Conservation (phyloP, 352 stramenopile genomes). For the Phytophthora citricola region DNA sequence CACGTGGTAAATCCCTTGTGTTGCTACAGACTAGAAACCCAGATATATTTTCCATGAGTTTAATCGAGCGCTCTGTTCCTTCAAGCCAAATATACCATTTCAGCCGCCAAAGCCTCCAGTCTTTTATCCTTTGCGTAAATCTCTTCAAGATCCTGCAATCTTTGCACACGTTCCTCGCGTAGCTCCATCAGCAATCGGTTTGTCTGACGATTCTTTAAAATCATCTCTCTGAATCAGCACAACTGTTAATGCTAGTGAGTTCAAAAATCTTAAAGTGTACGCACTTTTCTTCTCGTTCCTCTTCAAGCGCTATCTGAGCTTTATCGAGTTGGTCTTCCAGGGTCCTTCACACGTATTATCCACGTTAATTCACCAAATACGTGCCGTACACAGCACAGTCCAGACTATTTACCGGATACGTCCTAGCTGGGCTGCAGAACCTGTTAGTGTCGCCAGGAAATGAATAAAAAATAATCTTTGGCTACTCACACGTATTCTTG, state of each 20-base stretch:
- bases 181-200: slow-evolving; percentile 77
- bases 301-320: slow-evolving; percentile 63
- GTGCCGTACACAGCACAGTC: neutral
- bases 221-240: slow-evolving; percentile 53
- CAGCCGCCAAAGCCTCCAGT: slow-evolving; percentile 57
- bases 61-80: neutral
- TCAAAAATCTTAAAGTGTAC: neutral
- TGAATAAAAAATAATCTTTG: neutral
- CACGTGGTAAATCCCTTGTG: slow-evolving; percentile 46
- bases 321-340: slow-evolving; percentile 78
- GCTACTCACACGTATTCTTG: slow-evolving; percentile 73
- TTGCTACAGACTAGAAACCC: slow-evolving; percentile 44
- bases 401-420: slow-evolving; percentile 50
- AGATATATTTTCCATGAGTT: neutral
- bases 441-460: neutral
- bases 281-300: slow-evolving; percentile 78
- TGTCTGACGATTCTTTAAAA: slow-evolving; percentile 73
- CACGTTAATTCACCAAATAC: neutral
- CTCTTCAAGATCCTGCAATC: slow-evolving; percentile 80
- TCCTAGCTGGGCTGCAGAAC: slow-evolving; percentile 59
- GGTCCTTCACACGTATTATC: slow-evolving; percentile 27
- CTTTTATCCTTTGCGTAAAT: slow-evolving; percentile 86
- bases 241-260: neutral
- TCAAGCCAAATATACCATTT: slow-evolving; percentile 52
- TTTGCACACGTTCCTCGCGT: slow-evolving; percentile 77